Base-by-base conservation (phyloP, 495 filamentous ascomycete genomes). In the Rhizodiscina lignyota region DNA sequence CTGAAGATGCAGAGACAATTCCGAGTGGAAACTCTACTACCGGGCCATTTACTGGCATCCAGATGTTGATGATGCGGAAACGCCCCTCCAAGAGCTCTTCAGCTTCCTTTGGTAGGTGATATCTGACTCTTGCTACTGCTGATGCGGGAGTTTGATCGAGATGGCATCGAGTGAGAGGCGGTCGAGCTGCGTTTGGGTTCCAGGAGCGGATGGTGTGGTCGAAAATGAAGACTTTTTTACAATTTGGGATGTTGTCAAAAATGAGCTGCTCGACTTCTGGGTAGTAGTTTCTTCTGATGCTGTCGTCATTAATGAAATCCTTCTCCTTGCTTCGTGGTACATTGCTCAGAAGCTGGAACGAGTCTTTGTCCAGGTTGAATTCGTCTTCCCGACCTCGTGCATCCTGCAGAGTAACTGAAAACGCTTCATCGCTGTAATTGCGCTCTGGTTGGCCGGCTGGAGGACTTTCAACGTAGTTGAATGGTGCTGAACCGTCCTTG, bases 221-320 rank as follows among this genome's bases (percentile, higher is more conserved):
- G 51, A 80, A 82, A 56, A 82, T 77, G 62, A 75, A 71, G 52
- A 80, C 58, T n/a, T n/a, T n/a, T n/a, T n/a, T n/a, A n/a, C n/a
- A n/a, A n/a, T n/a, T n/a, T n/a, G n/a, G n/a, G n/a, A n/a, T n/a
- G n/a, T n/a, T n/a, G n/a, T n/a, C n/a, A n/a, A n/a, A n/a, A n/a
- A n/a, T 53, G 19, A 83, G 48, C 44, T 76, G 60, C 45, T 80
- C 77, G 2, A 63, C 67, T 49, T 80, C 76, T 0, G 70, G 62
- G 41, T 79, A 81, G 43, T 82, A 83, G 10, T 63, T 56, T 0
- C 47, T 49, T 49, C 74, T 70, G 56, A 82, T 78, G 41, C 73
- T 54, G n/a, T 69, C 74, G n/a, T 82, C 74, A 41, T 83, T 74
- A 3, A 59, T 38, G 22, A 53, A 53, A 15, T 48, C 50, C 41